Base-by-base conservation (phyloP, 2,329 filamentous ascomycete species). In the Alternaria dauci region DNA sequence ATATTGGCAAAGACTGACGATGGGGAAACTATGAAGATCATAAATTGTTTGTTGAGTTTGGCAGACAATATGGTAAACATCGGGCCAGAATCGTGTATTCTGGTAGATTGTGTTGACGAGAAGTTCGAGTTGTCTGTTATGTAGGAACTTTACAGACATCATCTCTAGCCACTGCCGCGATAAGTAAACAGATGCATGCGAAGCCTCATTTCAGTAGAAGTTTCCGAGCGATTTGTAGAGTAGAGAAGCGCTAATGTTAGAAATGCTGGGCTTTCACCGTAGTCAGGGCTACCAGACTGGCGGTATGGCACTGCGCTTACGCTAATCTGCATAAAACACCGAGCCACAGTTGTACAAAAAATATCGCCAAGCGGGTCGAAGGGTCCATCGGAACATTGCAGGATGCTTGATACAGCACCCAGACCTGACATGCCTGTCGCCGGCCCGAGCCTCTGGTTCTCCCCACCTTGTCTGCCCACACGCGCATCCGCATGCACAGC, bases 301-400 rank as follows among this genome's bases (percentile, higher is more conserved):
- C 68, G 66, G 55, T 55, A 50, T 54, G 75, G 72, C 72, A 74
- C 72, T 62, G 61, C 61, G 67, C 61, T 61, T 59, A 66, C 60
- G 62, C 69, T 63, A 68, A 61, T 59, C 55, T 66, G 64, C 66
- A 61, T 65, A 66, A 66, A 67, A 61, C 63, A 60, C 58, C 62
- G 59, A 62, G 64, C 63, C 66, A 47, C 50, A 50, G 74, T 76
- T 39, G 66, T 68, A 78, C 75, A 74, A 61, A 25, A 58, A 66
- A 71, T 76, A 78, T 75, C 72, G 75, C 74, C 74, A 77, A 77
- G 75, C 34, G 54, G 56, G 52, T 68, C n/a, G 58, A 67, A 63
- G 59, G 48, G 59, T 52, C 61, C 67, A 69, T 72, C 67, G 69
- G 69, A 68, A 66, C 46, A 58, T 63, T 74, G 68, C 65, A 65